phyloP scores from a whole-genome alignment of 805 yeast species.

The Yarrowia deformans region DNA sequence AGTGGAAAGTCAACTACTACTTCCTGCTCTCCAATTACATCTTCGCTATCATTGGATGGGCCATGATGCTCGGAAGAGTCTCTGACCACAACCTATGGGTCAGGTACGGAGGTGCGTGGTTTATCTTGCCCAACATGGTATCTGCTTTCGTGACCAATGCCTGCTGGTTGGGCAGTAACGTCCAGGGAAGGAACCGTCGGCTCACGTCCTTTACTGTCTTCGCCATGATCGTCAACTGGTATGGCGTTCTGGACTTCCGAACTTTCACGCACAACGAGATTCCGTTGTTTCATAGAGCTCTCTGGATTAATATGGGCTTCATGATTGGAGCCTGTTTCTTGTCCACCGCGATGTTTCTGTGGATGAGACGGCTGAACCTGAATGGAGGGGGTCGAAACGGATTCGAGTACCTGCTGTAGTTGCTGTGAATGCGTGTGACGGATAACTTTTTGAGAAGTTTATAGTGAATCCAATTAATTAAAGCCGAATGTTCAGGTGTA shows the following conservation, averaged over 20 bases:
- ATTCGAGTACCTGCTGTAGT: background rate
- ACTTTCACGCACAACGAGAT: background rate
- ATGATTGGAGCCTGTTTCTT: conserved; percentile 11
- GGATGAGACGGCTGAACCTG: background rate
- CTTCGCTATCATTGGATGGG: conserved; percentile 1
- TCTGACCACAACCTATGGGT: conserved; percentile 4
- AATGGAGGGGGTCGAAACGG: background rate
- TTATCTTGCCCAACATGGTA: conserved; percentile 5
- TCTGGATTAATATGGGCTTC: conserved; percentile 14
- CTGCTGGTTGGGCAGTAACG: conserved; percentile 10
- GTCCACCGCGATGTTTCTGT: background rate
- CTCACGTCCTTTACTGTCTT: conserved; percentile 12
- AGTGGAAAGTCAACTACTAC: background rate
- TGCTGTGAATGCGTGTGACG: too few relatives aligned
- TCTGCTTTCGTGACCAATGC: conserved; percentile 1
- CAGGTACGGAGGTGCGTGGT: conserved; percentile 23
- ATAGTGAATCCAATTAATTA: too few relatives aligned
- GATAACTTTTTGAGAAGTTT: too few relatives aligned
- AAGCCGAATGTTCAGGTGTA: too few relatives aligned
- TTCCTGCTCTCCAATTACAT: conserved; percentile 14
- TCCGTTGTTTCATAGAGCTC: background rate
- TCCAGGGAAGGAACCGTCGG: conserved; percentile 13
- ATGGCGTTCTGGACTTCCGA: background rate
- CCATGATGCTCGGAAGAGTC: background rate
- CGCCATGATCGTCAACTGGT: conserved; percentile 25